Evolutionary conservation across 305 asterid genomes (phyloP).

Genomic region (Rubia peregrina): DNA sequence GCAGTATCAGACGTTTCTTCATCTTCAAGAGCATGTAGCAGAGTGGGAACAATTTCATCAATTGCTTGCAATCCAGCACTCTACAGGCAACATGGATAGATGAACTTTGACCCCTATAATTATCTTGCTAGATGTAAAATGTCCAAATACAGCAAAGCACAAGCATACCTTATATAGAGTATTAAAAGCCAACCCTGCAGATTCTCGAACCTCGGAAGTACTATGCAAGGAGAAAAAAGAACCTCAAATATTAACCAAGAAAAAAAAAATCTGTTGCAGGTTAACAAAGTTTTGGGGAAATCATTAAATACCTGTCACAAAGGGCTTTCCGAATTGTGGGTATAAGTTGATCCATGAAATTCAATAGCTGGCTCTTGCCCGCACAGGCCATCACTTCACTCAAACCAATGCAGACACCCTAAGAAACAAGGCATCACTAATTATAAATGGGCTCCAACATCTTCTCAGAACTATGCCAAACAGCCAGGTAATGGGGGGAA

Average conservation of each 20-base stretch:
- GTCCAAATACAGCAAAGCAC: conserved; percentile 15
- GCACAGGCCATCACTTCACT: conserved; percentile 99
- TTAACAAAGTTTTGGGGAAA: conserved; percentile 19
- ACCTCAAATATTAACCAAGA: conserved; percentile 16
- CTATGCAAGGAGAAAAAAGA: conserved; percentile 32
- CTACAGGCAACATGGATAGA: conserved; percentile 31
- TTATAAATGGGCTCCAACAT: neutral
- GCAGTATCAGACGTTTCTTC: conserved; percentile 87
- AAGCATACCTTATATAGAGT: conserved; percentile 82
- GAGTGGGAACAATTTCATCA: conserved; percentile 97
- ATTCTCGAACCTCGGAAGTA: conserved; percentile 78
- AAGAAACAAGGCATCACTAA: conserved; percentile 5
- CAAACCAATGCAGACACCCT: conserved; percentile 99
- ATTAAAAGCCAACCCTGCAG: conserved; percentile 95
- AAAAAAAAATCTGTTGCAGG: conserved; percentile 15
- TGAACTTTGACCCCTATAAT: neutral
- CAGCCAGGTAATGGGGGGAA: neutral
- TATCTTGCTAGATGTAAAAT: conserved; percentile 9
- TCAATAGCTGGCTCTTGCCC: conserved; percentile 86
- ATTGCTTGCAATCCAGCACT: conserved; percentile 99
- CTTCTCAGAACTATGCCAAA: neutral
- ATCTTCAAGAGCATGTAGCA: conserved; percentile 93
- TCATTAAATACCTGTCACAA: conserved; percentile 73
- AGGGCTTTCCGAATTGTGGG: conserved; percentile 96
- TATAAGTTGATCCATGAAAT: conserved; percentile 82